Conservation (phyloP, 257 asterid genomes). For the Orobanche coerulescens region DNA sequence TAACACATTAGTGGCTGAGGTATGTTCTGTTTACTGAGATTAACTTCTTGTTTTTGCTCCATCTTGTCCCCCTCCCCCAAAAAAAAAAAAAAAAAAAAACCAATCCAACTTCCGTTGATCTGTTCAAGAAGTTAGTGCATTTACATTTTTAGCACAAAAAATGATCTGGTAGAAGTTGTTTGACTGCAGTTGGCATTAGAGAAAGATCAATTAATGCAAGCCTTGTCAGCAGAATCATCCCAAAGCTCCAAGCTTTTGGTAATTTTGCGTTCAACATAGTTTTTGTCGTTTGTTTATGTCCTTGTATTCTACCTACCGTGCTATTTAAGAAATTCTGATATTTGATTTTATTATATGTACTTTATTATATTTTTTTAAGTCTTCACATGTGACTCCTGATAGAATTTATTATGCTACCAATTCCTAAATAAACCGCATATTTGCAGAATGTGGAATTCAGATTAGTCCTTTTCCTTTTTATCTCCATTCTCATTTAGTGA, state of each 20-base stretch:
- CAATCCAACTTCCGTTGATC: conserved; percentile 4
- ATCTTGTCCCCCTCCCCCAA: background rate
- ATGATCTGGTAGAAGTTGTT: conserved; percentile 6
- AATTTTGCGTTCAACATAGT: conserved; percentile 20
- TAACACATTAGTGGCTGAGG: conserved; percentile 76
- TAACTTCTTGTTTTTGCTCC: conserved; percentile 18
- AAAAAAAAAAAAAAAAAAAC: too few species aligned
- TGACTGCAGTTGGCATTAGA: conserved; percentile 73
- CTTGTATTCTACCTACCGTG: conserved; percentile 4
- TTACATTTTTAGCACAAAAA: conserved; percentile 20
- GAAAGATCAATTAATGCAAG: conserved; percentile 71
- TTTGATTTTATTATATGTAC: conserved; percentile 4
- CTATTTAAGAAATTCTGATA: background rate
- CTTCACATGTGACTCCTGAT: background rate
- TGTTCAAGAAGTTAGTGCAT: conserved; percentile 9
- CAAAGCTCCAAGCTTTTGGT: conserved; percentile 71
- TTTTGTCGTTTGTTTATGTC: conserved; percentile 13
- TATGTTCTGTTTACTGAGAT: conserved; percentile 26
- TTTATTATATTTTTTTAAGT: background rate
- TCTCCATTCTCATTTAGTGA: background rate
- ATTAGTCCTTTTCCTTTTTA: too few species aligned
- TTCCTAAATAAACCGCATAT: background rate
- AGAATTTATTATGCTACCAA: background rate
- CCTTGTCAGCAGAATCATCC: conserved; percentile 73
- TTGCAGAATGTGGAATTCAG: background rate